A percentile compares a stretch with the other conserved stretches of the same genome.
phyloP scores from a whole-genome alignment of 495 filamentous ascomycete species.

The Polyplosphaeria fusca region DNA sequence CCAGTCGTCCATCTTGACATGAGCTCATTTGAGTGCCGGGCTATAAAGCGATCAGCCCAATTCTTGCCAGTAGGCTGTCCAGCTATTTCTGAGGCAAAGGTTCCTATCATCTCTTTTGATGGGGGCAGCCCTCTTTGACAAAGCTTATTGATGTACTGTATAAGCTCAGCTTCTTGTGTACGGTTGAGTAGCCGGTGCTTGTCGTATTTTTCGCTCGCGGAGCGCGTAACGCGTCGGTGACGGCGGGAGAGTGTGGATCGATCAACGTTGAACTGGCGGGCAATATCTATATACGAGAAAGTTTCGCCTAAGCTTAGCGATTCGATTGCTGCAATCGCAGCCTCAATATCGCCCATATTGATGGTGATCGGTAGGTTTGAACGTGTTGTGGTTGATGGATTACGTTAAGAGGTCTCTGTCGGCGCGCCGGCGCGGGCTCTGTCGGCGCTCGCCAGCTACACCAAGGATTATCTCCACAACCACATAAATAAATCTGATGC shows the following conservation, averaged over 20 bases:
- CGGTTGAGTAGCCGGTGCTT: neutral
- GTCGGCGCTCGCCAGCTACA: no score
- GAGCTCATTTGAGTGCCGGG: neutral
- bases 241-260: neutral
- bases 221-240: neutral
- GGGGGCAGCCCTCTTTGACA: neutral
- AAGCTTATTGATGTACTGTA: slow-evolving; percentile 2
- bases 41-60: neutral
- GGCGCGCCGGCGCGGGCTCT: no score
- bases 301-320: neutral
- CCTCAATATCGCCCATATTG: neutral
- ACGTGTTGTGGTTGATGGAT: no score
- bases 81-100: neutral
- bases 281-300: neutral
- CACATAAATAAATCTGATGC: no score
- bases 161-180: neutral
- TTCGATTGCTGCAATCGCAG: neutral
- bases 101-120: neutral
- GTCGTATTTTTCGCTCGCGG: neutral
- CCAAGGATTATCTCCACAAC: no score
- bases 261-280: neutral
- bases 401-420: no score
- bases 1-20: neutral
- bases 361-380: neutral
- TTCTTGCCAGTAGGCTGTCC: neutral